A percentile compares a stretch with the other conserved stretches of the same genome.
Evolutionary conservation across 305 asterid species (phyloP).

Genomic region (Solanum hybrid): DNA sequence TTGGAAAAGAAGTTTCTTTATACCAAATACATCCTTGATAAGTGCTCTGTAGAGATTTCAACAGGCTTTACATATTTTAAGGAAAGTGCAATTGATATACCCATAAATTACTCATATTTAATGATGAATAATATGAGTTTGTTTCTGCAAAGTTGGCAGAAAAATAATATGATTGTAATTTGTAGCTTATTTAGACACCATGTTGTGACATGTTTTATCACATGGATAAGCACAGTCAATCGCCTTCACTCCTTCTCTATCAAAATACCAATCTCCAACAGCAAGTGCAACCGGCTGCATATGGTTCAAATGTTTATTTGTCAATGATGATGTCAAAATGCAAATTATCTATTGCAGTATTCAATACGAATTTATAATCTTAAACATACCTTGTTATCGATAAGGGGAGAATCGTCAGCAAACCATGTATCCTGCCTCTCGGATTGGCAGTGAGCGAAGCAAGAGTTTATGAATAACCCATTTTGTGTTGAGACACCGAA

Average conservation of each 20-base stretch:
- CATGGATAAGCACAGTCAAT: constrained; percentile 81
- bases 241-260: constrained; percentile 31
- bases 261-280: constrained; percentile 72
- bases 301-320: not conserved
- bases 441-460: constrained; percentile 80
- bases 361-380: not conserved
- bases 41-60: not conserved
- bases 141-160: constrained; percentile 14
- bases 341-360: not conserved
- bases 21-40: not conserved
- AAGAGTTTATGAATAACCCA: constrained; percentile 64
- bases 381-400: constrained; percentile 43
- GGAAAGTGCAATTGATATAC: not conserved
- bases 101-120: not conserved
- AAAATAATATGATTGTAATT: constrained; percentile 17
- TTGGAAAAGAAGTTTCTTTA: not conserved
- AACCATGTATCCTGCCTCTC: constrained; percentile 87
- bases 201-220: constrained; percentile 62
- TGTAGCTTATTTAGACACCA: constrained; percentile 35
- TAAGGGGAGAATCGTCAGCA: constrained; percentile 50
- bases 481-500: constrained; percentile 34
- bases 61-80: not conserved
- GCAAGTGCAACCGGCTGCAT: constrained; percentile 63
- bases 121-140: not conserved
- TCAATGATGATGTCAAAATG: not conserved